Conservation (phyloP, 371 early-diverging fungal species). For the Mortierella sp. region DNA sequence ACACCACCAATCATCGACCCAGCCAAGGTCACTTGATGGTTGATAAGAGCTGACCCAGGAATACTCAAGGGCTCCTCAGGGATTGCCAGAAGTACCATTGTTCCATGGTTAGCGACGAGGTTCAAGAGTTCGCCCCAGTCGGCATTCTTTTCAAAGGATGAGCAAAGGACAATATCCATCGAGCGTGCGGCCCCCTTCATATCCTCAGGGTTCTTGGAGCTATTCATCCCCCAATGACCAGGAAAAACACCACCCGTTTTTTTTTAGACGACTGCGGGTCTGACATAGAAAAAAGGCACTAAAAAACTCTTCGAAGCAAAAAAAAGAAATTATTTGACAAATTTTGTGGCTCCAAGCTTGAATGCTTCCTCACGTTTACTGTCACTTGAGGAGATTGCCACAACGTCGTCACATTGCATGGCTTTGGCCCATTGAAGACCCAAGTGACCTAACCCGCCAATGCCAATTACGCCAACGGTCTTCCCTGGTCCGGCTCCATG, state of each 20-base stretch:
- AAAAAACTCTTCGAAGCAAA: background rate
- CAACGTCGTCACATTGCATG: constrained; percentile 72
- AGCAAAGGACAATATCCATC: constrained; percentile 66
- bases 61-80: constrained; percentile 69
- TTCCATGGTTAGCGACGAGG: constrained; percentile 66
- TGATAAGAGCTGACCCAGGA: constrained; percentile 57
- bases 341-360: constrained; percentile 74
- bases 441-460: constrained; percentile 81
- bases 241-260: too few relatives aligned
- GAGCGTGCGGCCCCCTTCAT: constrained; percentile 22
- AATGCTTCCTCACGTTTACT: constrained; percentile 74
- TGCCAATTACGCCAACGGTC: constrained; percentile 73
- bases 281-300: background rate
- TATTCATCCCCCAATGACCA: background rate
- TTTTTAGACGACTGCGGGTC: too few relatives aligned
- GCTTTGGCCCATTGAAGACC: constrained; percentile 72
- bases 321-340: constrained; percentile 48
- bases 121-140: constrained; percentile 61
- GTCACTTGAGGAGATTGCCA: constrained; percentile 77
- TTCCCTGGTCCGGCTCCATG: constrained; percentile 60
- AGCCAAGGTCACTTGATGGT: constrained; percentile 60
- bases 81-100: constrained; percentile 70
- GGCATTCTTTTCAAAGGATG: constrained; percentile 62
- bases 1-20: constrained; percentile 80
- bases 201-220: constrained; percentile 44